Evolutionary conservation across 768 basidiomycete species (phyloP), one percentile per base, ranked within the genome.

Genomic region (Psilocybe subaeruginosa): DNA sequence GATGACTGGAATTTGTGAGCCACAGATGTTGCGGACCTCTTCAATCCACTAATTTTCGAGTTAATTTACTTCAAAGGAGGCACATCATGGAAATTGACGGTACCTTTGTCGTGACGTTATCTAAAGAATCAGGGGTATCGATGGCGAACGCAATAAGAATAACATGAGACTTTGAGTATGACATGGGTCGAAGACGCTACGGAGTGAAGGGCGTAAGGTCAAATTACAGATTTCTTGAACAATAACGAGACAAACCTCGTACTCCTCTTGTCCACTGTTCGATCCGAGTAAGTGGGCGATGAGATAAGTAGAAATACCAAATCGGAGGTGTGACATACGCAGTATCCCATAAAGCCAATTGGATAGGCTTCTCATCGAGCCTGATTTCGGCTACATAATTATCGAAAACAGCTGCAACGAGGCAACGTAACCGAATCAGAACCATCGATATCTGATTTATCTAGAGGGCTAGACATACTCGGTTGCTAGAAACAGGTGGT

Each of bases 371-470:
- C 66, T 95, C 95, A 76, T 99, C 97, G 56, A 99, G 81, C 67
- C 94, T 83, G 70, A 99, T 98, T 81, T 99, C 97, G 50, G 97
- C 97, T 65, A 99, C 97, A 77, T 97, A 98, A 72, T 99, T 99
- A 76, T 98, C 96, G 70, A 98, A 98, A 54, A 98, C 91, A 66
- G 95, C 95, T 96, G 74, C 41, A 62, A 60, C n/a, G 58, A 64
- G 54, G 56, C 62, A 54, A 33, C 52, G 69, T 35, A 43, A 66
- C 64, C 35, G 56, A 58, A 51, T 63, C 33, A 60, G 54, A 66
- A 65, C 62, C 57, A 64, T 51, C 56, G 56, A 47, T 52, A 58
- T 43, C 33, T 39, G 54, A 48, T 65, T 59, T 51, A 66, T 66
- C 63, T 56, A 41, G 58, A 54, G 49, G 62, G 69, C 46, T 60